These are phyloP conservation scores for Vaccinium darrowii DNA, from an alignment of 148 eudicot genomes.

Conservation along the genomic window DNA sequence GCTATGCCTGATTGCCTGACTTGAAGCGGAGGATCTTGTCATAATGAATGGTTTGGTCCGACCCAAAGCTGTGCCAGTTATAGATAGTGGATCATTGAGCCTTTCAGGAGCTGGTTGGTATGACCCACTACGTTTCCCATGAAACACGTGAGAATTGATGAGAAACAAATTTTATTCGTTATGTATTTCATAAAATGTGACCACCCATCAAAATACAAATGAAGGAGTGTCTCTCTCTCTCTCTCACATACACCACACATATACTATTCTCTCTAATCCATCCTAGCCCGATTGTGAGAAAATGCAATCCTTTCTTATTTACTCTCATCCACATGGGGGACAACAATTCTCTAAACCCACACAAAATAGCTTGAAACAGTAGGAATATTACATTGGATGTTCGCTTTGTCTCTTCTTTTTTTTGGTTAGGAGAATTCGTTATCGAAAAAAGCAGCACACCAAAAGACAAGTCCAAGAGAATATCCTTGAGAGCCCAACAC, in stretches of 20 bases:
- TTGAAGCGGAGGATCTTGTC: no score
- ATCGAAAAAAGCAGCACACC: background rate
- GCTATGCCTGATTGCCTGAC: no score
- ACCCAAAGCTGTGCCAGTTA: no score
- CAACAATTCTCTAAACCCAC: background rate
- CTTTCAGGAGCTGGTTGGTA: no score
- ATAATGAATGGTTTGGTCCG: no score
- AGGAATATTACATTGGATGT: background rate
- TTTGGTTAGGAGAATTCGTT: background rate
- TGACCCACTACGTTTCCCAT: background rate
- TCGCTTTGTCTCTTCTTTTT: background rate
- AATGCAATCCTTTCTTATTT: background rate
- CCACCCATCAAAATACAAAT: background rate
- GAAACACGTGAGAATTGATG: background rate
- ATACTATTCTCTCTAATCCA: background rate
- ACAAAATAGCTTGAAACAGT: background rate
- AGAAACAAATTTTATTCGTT: background rate
- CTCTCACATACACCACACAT: background rate
- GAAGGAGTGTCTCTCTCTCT: background rate
- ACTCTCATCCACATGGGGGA: background rate
- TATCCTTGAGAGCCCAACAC: background rate
- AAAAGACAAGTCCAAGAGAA: background rate
- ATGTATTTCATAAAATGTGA: background rate
- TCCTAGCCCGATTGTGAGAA: background rate
- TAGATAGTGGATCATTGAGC: no score